Percentiles rank a stretch among this genome's conserved stretches.
These are phyloP conservation scores for Westerdykella sp. DNA, from an alignment of 2,329 filamentous ascomycete genomes.

Conservation along the genomic window DNA sequence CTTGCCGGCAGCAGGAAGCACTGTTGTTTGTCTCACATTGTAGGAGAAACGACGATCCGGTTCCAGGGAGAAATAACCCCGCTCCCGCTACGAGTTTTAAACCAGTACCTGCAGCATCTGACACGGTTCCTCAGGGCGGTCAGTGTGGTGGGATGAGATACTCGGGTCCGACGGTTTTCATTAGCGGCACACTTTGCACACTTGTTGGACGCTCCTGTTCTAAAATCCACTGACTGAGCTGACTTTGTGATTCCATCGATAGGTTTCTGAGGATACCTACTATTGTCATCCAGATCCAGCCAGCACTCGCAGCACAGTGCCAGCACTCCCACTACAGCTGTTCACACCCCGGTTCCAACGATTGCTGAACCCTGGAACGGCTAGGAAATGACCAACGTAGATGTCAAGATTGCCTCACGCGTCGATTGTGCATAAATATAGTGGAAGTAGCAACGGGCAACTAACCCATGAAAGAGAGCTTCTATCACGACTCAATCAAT, in stretches of 20 bases:
- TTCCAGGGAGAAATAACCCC: constrained; percentile 10
- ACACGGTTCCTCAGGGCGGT: constrained; percentile 12
- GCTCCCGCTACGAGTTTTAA: constrained; percentile 9
- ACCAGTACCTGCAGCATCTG: constrained; percentile 10
- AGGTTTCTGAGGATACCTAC: constrained; percentile 9
- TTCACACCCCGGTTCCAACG: constrained; percentile 5
- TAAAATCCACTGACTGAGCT: background rate
- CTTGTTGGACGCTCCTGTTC: constrained; percentile 1
- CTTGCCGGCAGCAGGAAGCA: constrained; percentile 49
- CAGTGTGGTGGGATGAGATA: constrained; percentile 13
- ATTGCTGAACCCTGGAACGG: constrained; percentile 7
- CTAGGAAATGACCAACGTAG: too few relatives aligned
- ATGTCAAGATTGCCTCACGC: too few relatives aligned
- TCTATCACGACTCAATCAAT: too few relatives aligned
- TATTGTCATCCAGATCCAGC: constrained; percentile 14
- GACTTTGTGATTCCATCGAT: background rate
- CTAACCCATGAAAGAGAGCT: too few relatives aligned
- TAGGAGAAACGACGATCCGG: constrained; percentile 17
- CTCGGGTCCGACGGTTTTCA: constrained; percentile 14
- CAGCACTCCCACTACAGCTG: constrained; percentile 4
- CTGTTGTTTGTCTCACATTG: constrained; percentile 45
- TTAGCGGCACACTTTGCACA: constrained; percentile 10
- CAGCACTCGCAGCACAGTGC: constrained; percentile 8
- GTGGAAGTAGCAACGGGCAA: too few relatives aligned
- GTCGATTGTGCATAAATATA: too few relatives aligned